These are phyloP conservation scores for Conringia planisiliqua DNA, from an alignment of 345 rosid genomes.

Conservation along the genomic window DNA sequence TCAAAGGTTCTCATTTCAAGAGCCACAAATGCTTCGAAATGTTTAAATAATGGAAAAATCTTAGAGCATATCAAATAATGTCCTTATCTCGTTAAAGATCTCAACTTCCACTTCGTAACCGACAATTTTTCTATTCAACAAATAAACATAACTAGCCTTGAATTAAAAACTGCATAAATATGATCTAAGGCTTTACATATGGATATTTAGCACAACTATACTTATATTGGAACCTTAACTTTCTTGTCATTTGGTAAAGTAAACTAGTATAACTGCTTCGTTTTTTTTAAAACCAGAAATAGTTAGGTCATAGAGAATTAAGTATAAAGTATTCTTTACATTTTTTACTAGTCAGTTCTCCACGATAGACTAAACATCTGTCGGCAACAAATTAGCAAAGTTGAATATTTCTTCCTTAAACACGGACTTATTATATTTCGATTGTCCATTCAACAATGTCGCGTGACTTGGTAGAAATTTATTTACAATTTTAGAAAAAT, in stretches of 20 bases:
- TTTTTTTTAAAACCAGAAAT: neutral
- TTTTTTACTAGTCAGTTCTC: neutral
- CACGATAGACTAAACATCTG: neutral
- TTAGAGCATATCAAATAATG: neutral
- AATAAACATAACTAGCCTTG: neutral
- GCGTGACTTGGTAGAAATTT: too few species aligned
- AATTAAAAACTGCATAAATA: neutral
- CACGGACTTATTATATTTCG: too few species aligned
- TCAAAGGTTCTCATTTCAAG: slow-evolving; percentile 19
- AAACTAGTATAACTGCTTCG: neutral
- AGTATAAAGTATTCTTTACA: neutral
- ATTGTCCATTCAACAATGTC: too few species aligned
- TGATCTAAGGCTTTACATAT: neutral
- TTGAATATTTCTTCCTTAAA: too few species aligned
- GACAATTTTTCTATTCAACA: neutral
- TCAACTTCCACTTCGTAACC: neutral
- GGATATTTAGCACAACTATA: neutral
- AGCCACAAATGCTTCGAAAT: neutral
- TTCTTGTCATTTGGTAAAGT: neutral
- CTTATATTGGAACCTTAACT: neutral
- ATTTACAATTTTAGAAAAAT: too few species aligned
- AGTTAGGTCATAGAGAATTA: neutral
- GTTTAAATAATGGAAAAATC: neutral
- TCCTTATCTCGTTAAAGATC: neutral
- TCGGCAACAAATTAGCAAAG: neutral